Base-by-base conservation (phyloP, 2,329 filamentous ascomycete species). In the Xylariaceae sp. region DNA sequence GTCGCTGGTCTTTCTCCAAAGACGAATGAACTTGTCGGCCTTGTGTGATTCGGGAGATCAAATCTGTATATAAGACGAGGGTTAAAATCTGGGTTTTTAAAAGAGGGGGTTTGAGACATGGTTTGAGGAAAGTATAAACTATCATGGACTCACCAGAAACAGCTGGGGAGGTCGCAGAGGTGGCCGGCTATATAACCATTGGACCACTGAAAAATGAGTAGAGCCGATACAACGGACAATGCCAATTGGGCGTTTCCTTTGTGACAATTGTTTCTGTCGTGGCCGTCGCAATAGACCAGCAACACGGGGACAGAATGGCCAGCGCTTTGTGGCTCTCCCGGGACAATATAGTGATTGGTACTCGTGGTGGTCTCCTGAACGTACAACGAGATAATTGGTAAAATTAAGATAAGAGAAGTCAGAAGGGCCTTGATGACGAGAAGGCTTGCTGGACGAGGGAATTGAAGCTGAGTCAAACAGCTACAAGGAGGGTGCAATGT, bases 251-350 rank as follows among this genome's bases (percentile, higher is more conserved):
- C 6, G 35, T 15, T 39, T 39, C 32, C 19, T 24, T 40, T 30
- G 19, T 30, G 31, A 12, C 29, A 22, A 19, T 37, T 15, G 19
- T 9, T 19, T 18, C 34, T 38, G 37, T 18, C 36, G 40, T 41
- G 34, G 41, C 32, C 30, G 44, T 47, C 41, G 36, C 34, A 32
- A 36, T 19, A 31, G 32, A 43, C 41, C 24, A 19, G 37, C 24
- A 37, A 31, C 22, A 31, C 37, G 30, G 35, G 32, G 17, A 19
- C 18, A 26, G 13, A 22, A 37, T 17, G 35, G 4, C 34, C 22
- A 26, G 22, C 22, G 22, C 22, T 6, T 6, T 26, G 22, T 26
- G 6, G n/a, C n/a, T n/a, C n/a, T n/a, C n/a, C n/a, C n/a, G n/a
- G n/a, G n/a, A n/a, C n/a, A n/a, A n/a, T n/a, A n/a, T n/a, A n/a